Percentiles rank a stretch among this genome's conserved stretches.
Conservation (phyloP, 139 green algal genomes). For the Chlamydomonas urium region DNA sequence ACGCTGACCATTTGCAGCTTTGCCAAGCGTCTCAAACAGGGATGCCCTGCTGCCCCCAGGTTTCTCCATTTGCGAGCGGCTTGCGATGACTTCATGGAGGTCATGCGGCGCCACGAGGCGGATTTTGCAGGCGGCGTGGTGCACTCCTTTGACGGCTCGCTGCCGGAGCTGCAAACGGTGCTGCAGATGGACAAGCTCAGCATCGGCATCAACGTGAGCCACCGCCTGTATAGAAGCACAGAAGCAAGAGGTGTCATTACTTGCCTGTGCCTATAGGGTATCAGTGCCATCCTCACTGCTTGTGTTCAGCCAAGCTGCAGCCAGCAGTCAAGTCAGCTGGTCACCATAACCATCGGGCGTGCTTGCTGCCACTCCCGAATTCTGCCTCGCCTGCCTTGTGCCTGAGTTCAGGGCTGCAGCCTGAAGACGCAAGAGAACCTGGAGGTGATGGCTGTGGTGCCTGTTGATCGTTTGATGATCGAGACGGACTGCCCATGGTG, state of each 20-base stretch:
- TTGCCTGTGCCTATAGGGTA: too few relatives aligned
- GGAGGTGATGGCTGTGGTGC: conserved; percentile 54
- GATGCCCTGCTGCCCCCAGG: conserved; percentile 20
- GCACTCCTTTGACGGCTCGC: conserved; percentile 79
- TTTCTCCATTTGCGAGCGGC: conserved; percentile 83
- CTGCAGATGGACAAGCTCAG: conserved; percentile 48
- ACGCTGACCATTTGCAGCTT: too few relatives aligned
- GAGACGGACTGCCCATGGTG: conserved; percentile 90
- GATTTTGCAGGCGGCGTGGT: conserved; percentile 60
- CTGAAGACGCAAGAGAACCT: conserved; percentile 85
- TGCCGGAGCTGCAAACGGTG: conserved; percentile 60
- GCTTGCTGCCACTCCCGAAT: too few relatives aligned
- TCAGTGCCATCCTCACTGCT: too few relatives aligned
- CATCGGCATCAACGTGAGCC: conserved; percentile 39
- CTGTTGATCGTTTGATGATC: conserved; percentile 70
- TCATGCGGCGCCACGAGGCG: conserved; percentile 43
- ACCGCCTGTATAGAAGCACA: too few relatives aligned
- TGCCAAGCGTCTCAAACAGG: too few relatives aligned
- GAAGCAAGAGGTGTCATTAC: too few relatives aligned
- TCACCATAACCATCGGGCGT: too few relatives aligned
- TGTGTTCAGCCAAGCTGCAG: too few relatives aligned
- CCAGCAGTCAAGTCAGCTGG: too few relatives aligned
- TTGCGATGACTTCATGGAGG: conserved; percentile 54
- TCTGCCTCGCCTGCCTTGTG: too few relatives aligned
- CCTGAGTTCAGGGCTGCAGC: conserved; percentile 85